A percentile compares a stretch with the other conserved stretches of the same genome.
Evolutionary conservation across 495 filamentous ascomycete species (phyloP).

Genomic region (Xylaria grammica): DNA sequence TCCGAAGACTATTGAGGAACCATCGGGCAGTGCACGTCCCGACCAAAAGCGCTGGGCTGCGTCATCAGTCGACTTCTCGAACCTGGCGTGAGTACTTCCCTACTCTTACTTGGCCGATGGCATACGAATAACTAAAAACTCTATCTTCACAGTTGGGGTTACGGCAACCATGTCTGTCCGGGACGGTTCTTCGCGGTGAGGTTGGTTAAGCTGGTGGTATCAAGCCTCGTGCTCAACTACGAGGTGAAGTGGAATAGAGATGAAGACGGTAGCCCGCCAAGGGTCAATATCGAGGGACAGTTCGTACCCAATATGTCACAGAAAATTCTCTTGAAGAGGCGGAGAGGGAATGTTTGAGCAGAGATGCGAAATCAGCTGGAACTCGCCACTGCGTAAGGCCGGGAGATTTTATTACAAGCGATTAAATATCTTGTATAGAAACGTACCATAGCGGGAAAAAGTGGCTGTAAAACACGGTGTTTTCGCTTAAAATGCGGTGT

Average conservation of each 20-base stretch:
- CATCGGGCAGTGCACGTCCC: background rate
- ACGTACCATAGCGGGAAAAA: too few species aligned
- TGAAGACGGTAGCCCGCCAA: background rate
- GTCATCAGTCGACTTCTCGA: slow-evolving; percentile 1
- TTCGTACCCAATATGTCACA: background rate
- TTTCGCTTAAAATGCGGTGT: too few species aligned
- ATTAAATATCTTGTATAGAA: too few species aligned
- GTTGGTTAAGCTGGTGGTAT: slow-evolving; percentile 46
- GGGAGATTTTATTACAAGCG: too few species aligned
- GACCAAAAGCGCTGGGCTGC: background rate
- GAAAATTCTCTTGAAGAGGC: background rate
- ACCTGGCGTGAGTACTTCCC: background rate
- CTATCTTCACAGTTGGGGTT: slow-evolving; percentile 10
- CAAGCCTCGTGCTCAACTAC: slow-evolving; percentile 50
- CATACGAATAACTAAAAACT: background rate
- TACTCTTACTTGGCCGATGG: background rate
- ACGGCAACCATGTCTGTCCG: slow-evolving; percentile 43
- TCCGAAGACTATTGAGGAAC: background rate
- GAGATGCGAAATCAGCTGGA: background rate
- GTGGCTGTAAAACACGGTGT: too few species aligned
- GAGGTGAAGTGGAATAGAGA: slow-evolving; percentile 30
- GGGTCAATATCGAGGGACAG: slow-evolving; percentile 1
- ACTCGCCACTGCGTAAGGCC: background rate
- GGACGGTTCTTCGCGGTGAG: slow-evolving; percentile 47
- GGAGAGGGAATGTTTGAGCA: background rate